Percentiles rank a stretch among this genome's conserved stretches.
These are phyloP conservation scores for Senecio squalidus DNA, from an alignment of 140 eudicot genomes.

Conservation along the genomic window DNA sequence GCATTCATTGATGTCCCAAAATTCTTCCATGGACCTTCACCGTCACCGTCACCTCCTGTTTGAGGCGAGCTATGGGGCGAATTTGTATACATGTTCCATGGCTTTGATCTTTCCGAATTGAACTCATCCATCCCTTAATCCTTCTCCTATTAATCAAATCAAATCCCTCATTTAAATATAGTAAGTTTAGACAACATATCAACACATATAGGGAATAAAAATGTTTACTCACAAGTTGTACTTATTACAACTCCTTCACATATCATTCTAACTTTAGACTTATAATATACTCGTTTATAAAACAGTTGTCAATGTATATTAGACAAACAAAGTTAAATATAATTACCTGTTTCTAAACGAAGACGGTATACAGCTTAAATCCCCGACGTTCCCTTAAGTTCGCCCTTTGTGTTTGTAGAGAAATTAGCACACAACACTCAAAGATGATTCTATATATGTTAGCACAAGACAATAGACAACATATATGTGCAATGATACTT, in stretches of 20 bases:
- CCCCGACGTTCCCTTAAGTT: too few species aligned
- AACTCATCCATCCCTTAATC: conserved; percentile 32
- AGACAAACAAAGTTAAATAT: background rate
- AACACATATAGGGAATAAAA: too few species aligned
- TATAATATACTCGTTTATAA: too few species aligned
- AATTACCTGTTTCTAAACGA: background rate
- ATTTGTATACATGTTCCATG: conserved; percentile 42
- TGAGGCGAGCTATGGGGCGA: conserved; percentile 55
- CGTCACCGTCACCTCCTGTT: conserved; percentile 33
- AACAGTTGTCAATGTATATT: too few species aligned
- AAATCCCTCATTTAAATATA: background rate
- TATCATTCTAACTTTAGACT: background rate
- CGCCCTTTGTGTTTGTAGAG: conserved; percentile 22
- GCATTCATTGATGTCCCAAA: conserved; percentile 59
- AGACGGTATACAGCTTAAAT: background rate
- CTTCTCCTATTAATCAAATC: conserved; percentile 3
- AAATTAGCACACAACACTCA: conserved; percentile 19
- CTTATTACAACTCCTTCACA: background rate
- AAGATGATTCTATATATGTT: conserved; percentile 14
- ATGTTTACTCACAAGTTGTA: too few species aligned
- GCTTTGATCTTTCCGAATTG: conserved; percentile 53
- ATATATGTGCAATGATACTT: conserved; percentile 25
- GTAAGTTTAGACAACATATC: background rate
- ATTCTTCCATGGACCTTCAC: conserved; percentile 57
- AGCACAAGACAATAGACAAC: conserved; percentile 10